Conservation (phyloP, 1,139 yeast species). For the Yamadazyma epiphylla region DNA sequence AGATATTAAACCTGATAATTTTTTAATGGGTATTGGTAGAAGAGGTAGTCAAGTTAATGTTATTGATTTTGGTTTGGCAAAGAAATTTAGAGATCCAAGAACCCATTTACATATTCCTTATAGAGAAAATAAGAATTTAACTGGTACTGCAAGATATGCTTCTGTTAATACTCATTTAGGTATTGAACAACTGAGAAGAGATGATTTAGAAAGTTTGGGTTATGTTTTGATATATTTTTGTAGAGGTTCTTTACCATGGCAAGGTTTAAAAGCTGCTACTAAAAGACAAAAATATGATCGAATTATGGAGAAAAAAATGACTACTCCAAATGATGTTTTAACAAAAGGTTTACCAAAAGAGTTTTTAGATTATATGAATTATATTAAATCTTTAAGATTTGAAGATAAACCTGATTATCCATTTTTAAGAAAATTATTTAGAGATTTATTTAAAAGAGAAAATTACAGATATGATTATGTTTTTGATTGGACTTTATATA, state of each 20-base stretch:
- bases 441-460: slow-evolving; percentile 85
- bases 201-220: slow-evolving; percentile 93
- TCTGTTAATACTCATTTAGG: slow-evolving; percentile 95
- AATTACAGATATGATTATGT: slow-evolving; percentile 91
- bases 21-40: slow-evolving; percentile 94
- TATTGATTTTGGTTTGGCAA: slow-evolving; percentile 96
- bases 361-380: slow-evolving; percentile 82
- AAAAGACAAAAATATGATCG: slow-evolving; percentile 96
- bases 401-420: slow-evolving; percentile 97
- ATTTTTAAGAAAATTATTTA: slow-evolving; percentile 81
- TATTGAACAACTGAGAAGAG: slow-evolving; percentile 94
- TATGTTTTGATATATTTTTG: slow-evolving; percentile 93
- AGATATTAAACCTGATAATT: slow-evolving; percentile 93
- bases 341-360: slow-evolving; percentile 92
- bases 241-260: slow-evolving; percentile 97
- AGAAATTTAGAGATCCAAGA: slow-evolving; percentile 92
- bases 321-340: slow-evolving; percentile 83
- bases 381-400: slow-evolving; percentile 85
- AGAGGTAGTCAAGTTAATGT: slow-evolving; percentile 94
- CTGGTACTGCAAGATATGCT: slow-evolving; percentile 98
- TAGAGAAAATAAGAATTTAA: slow-evolving; percentile 90
- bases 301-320: slow-evolving; percentile 93
- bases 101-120: slow-evolving; percentile 95
- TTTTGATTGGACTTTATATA: slow-evolving; percentile 94
- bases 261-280: slow-evolving; percentile 94